Base-by-base conservation (phyloP, 1,284 basidiomycete species). In the Mycosarcoma mackinlayi region DNA sequence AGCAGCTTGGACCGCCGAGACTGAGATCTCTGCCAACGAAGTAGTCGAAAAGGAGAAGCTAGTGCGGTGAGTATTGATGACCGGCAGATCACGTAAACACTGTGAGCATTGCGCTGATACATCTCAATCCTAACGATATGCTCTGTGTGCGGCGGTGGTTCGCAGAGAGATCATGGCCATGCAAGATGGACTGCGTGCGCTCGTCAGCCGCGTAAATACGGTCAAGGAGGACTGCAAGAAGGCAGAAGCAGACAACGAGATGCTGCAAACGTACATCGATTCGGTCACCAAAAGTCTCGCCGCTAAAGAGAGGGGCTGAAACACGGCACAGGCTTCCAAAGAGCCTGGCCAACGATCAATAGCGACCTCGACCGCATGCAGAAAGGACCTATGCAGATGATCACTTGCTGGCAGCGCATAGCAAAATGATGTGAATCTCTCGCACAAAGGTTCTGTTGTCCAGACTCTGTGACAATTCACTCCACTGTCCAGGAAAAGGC, bases 211-310 rank as follows among this genome's bases (percentile, higher is more conserved):
- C 14, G 64, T 80, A 23, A 40, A 48, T 13, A 47, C 63, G 8
- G 80, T 81, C 34, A 73, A 80, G 64, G 68, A 69, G 8, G 80
- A 82, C 30, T 81, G 80, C 59, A 65, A 51, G 21, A 79, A 81
- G 47, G 74, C 77, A 3, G 80, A 81, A 49, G 71, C 74, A 9
- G 78, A 82, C 49, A 82, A 82, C 57, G 79, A 80, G 44, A 79
- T 78, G 75, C 64, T 82, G 16, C 80, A 81, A 62, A 74, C 75
- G 7, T 82, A 82, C 53, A 77, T 81, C 19, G 80, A 82, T 47
- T 77, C 76, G 38, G 79, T 82, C 47, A 82, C 80, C 47, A 82
- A 81, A 64, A 81, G 75, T 50, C 56, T 82, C n/a, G 80, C 80
- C 8, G 75, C 80, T 0, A 78, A 77, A 46, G 63, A 72, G 39